Evolutionary conservation across 129 eudicot species (phyloP), one percentile per base, ranked within the genome.

Genomic region (Flaveria bidentis): DNA sequence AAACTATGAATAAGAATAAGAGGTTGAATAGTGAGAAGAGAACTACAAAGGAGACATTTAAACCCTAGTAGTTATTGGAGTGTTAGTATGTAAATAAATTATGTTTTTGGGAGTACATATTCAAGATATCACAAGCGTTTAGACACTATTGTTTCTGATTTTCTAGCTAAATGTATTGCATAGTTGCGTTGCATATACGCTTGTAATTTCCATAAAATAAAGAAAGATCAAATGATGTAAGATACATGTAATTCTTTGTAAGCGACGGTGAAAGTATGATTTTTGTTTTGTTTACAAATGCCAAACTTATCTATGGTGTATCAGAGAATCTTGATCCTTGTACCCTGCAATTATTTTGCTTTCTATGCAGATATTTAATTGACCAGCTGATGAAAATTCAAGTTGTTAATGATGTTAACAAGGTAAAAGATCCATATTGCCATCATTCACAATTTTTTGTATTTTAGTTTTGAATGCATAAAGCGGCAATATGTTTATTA

Each of bases 351-450:
- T 52, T 73, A 66, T 51, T 73, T 72, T 73, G 62, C 78, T 80
- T 80, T 67, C 50, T 76, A 58, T 80, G 77, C 87, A 94, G 98
- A 78, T 87, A 87, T 78, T 69, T 88, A 30, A 87, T 87, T 52
- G 98, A 94, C 75, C 96, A 94, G 79, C 88, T 94, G 84, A 85
- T 87, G 89, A 91, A 86, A 75, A 81, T 91, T 74, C 97, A 89
- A 83, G 73, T 84, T 77, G 96, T 94, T 71, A 91, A 88, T 80
- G 97, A 94, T 45, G 90, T 91, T 71, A 94, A 94, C 85, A 91
- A 94, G 97, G 98, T 94, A 79, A 67, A 64, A 68, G 23, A 49
- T 73, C 9, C 18, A 72, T 71, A 12, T 45, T 58, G 15, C 28
- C 15, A 20, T 50, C 20, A 12, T 73, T 47, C 51, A 14, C 22